Base-by-base conservation (phyloP, 2,329 filamentous ascomycete species). In the Pseudogymnoascus sp. region DNA sequence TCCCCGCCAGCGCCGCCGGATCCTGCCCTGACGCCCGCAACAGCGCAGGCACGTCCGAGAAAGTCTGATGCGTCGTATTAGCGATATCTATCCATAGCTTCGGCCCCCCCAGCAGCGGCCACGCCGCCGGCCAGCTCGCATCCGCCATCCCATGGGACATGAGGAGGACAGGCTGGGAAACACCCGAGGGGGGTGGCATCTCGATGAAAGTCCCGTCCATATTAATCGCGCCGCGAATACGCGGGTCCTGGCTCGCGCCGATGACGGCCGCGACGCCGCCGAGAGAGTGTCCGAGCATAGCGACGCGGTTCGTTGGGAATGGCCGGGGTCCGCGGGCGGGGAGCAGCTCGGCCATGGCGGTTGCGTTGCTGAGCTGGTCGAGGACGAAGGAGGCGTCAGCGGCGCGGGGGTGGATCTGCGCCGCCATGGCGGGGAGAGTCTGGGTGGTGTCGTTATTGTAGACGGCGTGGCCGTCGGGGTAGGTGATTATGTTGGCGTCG, bases 401-500 rank as follows among this genome's bases (percentile, higher is more conserved):
- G 2, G 68, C 66, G 3, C 73, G 64, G 6, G 68, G 65, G 4
- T 64, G 67, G 11, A 74, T 62, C 4, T 31, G 33, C 13, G n/a
- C n/a, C 6, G 6, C 4, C 44, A 53, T 53, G 6, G 24, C 31
- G 56, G 64, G 37, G 31, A 64, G 29, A 67, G 65, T 8, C 65
- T 53, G 44, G 10, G 8, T 16, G 6, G 44, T 53, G 44, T 53
- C 44, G 14, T 53, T 53, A 24, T 67, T 59, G 37, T 66, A 72
- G 31, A 72, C 68, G 6, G 72, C 64, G 4, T 68, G 69, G 6
- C 72, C 76, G 60, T 77, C 69, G 4, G 74, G 74, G 59, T 75
- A 78, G 47, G 75, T 70, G 13, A 80, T 72, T 14, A 77, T 71
- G 31, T 72, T 67, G 1, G 75, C 73, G 59, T 79, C 77, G 53